phyloP scores from a whole-genome alignment of 2,329 filamentous ascomycete genomes.

The Fusarium pseudonygamai region DNA sequence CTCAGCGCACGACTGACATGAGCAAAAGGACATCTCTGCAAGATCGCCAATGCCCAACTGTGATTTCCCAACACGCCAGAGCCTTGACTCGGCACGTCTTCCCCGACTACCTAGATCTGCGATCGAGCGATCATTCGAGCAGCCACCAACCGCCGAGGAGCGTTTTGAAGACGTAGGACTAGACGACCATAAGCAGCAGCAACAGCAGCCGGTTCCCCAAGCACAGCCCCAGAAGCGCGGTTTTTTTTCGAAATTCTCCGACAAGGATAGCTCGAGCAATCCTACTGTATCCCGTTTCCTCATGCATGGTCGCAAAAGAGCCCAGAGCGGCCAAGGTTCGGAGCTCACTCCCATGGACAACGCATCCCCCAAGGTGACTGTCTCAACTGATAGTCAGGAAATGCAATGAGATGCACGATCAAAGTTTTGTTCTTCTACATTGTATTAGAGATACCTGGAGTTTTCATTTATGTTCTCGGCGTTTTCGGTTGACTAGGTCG shows the following conservation, averaged over 20 bases:
- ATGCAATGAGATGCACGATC: constrained; percentile 31
- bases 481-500: constrained; percentile 38
- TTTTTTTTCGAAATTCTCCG: constrained; percentile 81
- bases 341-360: constrained; percentile 74
- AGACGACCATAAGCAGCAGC: constrained; percentile 70
- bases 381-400: constrained; percentile 42
- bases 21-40: constrained; percentile 83
- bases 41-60: constrained; percentile 76
- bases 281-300: constrained; percentile 67
- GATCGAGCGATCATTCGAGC: constrained; percentile 66
- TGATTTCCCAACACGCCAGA: constrained; percentile 75
- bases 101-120: constrained; percentile 70
- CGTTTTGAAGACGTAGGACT: constrained; percentile 91
- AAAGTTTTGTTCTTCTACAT: constrained; percentile 31
- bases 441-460: constrained; percentile 44
- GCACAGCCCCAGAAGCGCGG: constrained; percentile 63
- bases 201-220: constrained; percentile 29
- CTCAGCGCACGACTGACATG: constrained; percentile 30
- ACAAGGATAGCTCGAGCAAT: constrained; percentile 48
- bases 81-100: constrained; percentile 78
- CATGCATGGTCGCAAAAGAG: constrained; percentile 76
- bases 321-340: constrained; percentile 70
- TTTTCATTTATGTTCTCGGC: constrained; percentile 35
- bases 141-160: constrained; percentile 77
- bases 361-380: constrained; percentile 40